Evolutionary conservation across 2,329 filamentous ascomycete species (phyloP).

Genomic region (Colletotrichum karsti): DNA sequence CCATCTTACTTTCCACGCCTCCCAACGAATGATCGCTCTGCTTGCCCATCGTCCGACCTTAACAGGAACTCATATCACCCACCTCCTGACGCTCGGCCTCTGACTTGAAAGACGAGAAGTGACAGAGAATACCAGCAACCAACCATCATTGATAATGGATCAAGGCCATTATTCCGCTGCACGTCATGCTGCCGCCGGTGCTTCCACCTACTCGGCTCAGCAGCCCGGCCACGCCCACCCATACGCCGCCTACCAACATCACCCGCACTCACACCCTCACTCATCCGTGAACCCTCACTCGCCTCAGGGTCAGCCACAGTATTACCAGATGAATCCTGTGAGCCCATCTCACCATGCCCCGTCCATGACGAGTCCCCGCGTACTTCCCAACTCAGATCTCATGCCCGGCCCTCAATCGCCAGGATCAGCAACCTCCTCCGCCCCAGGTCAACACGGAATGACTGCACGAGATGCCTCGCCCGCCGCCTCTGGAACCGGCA

Average conservation of each 20-base stretch:
- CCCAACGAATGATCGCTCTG: constrained; percentile 23
- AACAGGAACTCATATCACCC: constrained; percentile 25
- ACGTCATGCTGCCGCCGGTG: constrained; percentile 24
- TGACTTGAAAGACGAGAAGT: constrained; percentile 19
- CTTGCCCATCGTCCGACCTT: not conserved
- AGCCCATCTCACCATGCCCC: constrained; percentile 8
- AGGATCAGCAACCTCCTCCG: constrained; percentile 16
- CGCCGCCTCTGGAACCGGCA: not conserved
- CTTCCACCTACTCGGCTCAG: constrained; percentile 19
- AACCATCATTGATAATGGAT: constrained; percentile 25
- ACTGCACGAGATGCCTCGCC: constrained; percentile 3
- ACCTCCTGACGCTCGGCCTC: constrained; percentile 10
- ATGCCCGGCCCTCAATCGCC: constrained; percentile 22
- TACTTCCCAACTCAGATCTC: constrained; percentile 22
- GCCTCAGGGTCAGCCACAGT: constrained; percentile 27
- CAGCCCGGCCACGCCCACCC: constrained; percentile 11
- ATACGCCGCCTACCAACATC: not conserved
- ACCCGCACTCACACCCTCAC: constrained; percentile 4
- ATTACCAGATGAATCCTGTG: constrained; percentile 23
- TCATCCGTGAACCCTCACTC: constrained; percentile 14
- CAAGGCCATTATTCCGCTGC: constrained; percentile 26
- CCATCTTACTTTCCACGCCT: not conserved
- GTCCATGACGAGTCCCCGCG: constrained; percentile 22
- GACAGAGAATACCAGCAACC: constrained; percentile 5
- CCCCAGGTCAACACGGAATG: constrained; percentile 2